Conservation (phyloP, 2,329 filamentous ascomycete genomes). For the Cryphonectria nitschkei region DNA sequence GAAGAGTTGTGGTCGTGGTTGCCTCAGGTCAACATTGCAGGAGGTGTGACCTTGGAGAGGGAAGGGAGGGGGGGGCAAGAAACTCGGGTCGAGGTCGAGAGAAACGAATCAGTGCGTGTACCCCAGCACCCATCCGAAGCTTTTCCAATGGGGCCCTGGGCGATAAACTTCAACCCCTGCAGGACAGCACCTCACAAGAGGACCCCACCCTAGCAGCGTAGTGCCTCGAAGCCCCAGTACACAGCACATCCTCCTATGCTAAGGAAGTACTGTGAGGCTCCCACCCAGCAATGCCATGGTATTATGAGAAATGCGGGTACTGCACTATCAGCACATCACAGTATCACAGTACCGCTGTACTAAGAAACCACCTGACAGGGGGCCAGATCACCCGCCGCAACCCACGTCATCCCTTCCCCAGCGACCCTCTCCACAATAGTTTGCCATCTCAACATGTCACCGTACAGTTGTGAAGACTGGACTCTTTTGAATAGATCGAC, state of each 20-base stretch:
- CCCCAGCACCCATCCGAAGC: neutral
- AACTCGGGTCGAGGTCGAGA: neutral
- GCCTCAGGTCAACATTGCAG: neutral
- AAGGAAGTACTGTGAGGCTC: neutral
- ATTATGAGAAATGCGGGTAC: neutral
- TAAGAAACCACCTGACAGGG: conserved; percentile 2
- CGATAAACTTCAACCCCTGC: neutral
- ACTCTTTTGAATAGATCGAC: neutral
- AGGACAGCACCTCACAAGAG: neutral
- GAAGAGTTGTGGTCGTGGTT: neutral
- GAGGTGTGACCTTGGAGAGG: neutral
- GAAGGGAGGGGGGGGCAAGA: too few species aligned
- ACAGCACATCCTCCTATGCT: neutral
- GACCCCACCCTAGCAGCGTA: too few species aligned
- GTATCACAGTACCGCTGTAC: neutral
- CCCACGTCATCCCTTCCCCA: conserved; percentile 8
- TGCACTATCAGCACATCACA: neutral
- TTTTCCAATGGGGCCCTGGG: neutral
- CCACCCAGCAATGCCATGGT: too few species aligned
- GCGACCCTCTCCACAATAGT: neutral
- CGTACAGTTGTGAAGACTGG: neutral
- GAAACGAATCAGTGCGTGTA: neutral
- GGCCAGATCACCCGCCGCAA: conserved; percentile 9
- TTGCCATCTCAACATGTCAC: neutral
- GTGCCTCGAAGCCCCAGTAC: neutral